phyloP scores from a whole-genome alignment of 2,329 filamentous ascomycete genomes.

The Penicillium sp. region DNA sequence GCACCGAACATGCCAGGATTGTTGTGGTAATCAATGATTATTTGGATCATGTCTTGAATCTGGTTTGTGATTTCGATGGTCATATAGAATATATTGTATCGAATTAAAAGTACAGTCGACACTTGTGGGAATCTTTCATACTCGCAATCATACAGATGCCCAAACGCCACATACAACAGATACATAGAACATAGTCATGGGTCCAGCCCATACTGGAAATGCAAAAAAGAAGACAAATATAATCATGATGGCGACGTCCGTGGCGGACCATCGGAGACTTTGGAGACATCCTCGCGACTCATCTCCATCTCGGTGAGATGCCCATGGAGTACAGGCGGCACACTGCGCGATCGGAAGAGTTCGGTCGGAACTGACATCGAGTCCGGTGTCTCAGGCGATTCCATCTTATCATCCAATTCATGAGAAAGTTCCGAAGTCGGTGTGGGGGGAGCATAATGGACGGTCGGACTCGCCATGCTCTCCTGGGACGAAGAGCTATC shows the following conservation, averaged over 20 bases:
- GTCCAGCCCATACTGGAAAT: constrained; percentile 2
- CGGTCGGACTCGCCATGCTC: constrained; percentile 27
- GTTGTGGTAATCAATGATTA: constrained; percentile 1
- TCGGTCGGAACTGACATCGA: constrained; percentile 21
- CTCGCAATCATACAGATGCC: constrained; percentile 2
- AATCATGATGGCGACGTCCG: constrained; percentile 3
- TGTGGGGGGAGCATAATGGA: constrained; percentile 38
- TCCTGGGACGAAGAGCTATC: constrained; percentile 33
- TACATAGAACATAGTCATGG: neutral
- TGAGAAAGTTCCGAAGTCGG: constrained; percentile 30
- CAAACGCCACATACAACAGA: neutral
- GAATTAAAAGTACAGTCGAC: constrained; percentile 6
- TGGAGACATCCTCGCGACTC: constrained; percentile 3
- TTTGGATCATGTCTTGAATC: constrained; percentile 3
- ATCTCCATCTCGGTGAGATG: constrained; percentile 8
- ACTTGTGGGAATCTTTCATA: constrained; percentile 11
- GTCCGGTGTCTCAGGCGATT: constrained; percentile 13
- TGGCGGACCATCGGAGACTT: constrained; percentile 1
- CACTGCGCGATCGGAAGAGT: constrained; percentile 29
- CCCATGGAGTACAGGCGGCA: constrained; percentile 26
- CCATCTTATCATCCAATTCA: constrained; percentile 18
- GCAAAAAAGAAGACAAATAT: too few relatives aligned
- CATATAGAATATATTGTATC: constrained; percentile 6
- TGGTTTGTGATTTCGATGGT: too few relatives aligned
- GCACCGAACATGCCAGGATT: too few relatives aligned